Percentiles rank a stretch among this genome's conserved stretches.
These are phyloP conservation scores for Podaxis sp. DNA, from an alignment of 768 basidiomycete genomes.

Conservation along the genomic window DNA sequence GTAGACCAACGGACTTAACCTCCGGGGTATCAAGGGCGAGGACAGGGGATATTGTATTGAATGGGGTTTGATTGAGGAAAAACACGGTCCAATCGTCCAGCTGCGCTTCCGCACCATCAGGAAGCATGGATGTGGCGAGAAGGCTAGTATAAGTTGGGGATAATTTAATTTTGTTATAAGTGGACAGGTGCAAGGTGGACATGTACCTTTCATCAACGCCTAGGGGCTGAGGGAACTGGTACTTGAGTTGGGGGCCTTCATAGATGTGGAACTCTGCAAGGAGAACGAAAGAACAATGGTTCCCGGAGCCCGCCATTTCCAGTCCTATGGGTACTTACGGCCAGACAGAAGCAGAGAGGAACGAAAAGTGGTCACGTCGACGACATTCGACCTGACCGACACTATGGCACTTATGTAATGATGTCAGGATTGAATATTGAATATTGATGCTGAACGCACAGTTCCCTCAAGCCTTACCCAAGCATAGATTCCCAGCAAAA, in stretches of 20 bases:
- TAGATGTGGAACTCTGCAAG: conserved; percentile 99
- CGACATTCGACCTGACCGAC: not conserved
- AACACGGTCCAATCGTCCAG: conserved; percentile 98
- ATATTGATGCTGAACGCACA: too few species aligned
- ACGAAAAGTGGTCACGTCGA: not conserved
- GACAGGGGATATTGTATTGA: conserved; percentile 82
- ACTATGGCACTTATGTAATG: not conserved
- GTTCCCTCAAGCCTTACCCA: too few species aligned
- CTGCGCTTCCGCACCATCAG: conserved; percentile 95
- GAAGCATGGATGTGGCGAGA: conserved; percentile 96
- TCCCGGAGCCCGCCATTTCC: conserved; percentile 55
- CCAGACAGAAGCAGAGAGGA: not conserved
- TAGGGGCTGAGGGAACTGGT: conserved; percentile 93
- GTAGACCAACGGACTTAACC: conserved; percentile 28
- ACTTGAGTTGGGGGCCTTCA: conserved; percentile 87
- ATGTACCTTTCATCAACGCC: conserved; percentile 89
- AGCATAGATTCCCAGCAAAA: too few species aligned
- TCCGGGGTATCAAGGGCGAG: conserved; percentile 65
- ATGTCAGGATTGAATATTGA: not conserved
- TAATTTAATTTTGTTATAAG: conserved; percentile 8
- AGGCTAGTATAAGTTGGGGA: conserved; percentile 44
- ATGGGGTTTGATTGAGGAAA: conserved; percentile 92
- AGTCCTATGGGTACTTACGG: not conserved
- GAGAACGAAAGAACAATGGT: conserved; percentile 88
- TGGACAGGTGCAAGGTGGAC: not conserved